phyloP scores from a whole-genome alignment of 805 yeast genomes.

The Saccharomyces jurei region DNA sequence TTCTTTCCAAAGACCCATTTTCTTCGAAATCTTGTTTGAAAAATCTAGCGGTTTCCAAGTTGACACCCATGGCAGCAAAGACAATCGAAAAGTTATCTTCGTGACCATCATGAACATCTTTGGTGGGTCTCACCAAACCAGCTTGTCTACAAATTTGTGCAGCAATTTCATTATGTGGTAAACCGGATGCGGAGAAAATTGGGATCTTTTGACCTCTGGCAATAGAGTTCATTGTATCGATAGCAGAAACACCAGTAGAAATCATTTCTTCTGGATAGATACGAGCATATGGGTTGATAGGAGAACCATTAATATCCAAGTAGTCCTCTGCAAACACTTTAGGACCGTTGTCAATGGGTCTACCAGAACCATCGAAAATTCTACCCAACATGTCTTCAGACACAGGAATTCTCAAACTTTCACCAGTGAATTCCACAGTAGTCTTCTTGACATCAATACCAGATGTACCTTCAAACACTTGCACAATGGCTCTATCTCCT shows the following conservation, averaged over 20 bases:
- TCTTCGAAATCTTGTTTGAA: constrained; percentile 99
- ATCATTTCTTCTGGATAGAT: constrained; percentile 99
- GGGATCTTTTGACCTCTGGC: constrained; percentile 99
- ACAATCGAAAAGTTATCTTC: constrained; percentile 99
- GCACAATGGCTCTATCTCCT: constrained; percentile 95
- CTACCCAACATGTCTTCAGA: constrained; percentile 97
- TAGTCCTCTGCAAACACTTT: constrained; percentile 97
- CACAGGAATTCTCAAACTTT: constrained; percentile 85
- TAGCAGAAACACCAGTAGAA: constrained; percentile 96
- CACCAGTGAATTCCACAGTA: constrained; percentile 93
- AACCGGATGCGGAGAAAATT: constrained; percentile 96
- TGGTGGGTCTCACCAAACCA: constrained; percentile 97
- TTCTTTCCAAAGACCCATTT: constrained; percentile 96
- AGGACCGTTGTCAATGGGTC: constrained; percentile 97
- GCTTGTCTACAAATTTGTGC: constrained; percentile 99
- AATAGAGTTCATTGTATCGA: constrained; percentile 98
- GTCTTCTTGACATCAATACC: constrained; percentile 98
- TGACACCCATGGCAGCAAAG: constrained; percentile 99
- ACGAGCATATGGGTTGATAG: constrained; percentile 96
- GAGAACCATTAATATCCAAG: constrained; percentile 96
- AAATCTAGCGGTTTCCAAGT: constrained; percentile 95
- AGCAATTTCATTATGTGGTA: constrained; percentile 98
- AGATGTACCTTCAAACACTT: constrained; percentile 97
- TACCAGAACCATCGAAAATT: constrained; percentile 97
- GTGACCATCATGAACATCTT: constrained; percentile 99